Evolutionary conservation across 768 basidiomycete species (phyloP), one percentile per base, ranked within the genome.

Genomic region (Podaxis carcinomalis): DNA sequence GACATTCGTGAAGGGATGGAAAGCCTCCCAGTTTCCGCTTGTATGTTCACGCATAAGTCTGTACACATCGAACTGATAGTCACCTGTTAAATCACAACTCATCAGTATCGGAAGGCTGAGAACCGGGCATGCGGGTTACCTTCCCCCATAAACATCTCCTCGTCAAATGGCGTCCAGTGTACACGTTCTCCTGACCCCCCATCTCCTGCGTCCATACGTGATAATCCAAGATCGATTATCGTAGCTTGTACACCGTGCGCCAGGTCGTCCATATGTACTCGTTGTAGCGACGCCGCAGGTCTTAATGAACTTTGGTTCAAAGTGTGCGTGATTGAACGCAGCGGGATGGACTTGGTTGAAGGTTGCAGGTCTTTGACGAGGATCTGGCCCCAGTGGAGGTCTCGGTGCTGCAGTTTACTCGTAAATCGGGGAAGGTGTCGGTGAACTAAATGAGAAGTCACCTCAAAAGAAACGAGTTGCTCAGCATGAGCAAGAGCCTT

Each of bases 371-470:
- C 78, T 68, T 87, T 87, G 51, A 98, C 85, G 6, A 99, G 81
- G 53, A 99, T 90, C 72, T 99, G 97, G 21, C 97, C 97, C 85
- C 93, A 93, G 68, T 99, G 97, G n/a, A 99, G 84, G 72, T 99
- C 97, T 35, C 97, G 93, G 74, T 99, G 97, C 96, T 99, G 56
- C n/a, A 3, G 27, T 32, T n/a, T 10, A n/a, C 36, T n/a, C 10
- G 13, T 49, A 9, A 49, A 14, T 32, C 25, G 9, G 11, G n/a
- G 11, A 21, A 9, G 11, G 5, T 11, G 23, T 5, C 21, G 23
- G 19, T 13, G 9, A 49, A 49, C 11, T 23, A 47, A 3, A 4
- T 53, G 39, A 2, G 42, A 46, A 66, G 83, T 59, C 64, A 97
- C 96, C 84, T 99, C 97, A 60, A 99, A 98, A 11, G 83, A 79